Percentiles rank a stretch among this genome's conserved stretches.
Evolutionary conservation across 2,329 filamentous ascomycete species (phyloP).

Genomic region (Westerdykella sp.): DNA sequence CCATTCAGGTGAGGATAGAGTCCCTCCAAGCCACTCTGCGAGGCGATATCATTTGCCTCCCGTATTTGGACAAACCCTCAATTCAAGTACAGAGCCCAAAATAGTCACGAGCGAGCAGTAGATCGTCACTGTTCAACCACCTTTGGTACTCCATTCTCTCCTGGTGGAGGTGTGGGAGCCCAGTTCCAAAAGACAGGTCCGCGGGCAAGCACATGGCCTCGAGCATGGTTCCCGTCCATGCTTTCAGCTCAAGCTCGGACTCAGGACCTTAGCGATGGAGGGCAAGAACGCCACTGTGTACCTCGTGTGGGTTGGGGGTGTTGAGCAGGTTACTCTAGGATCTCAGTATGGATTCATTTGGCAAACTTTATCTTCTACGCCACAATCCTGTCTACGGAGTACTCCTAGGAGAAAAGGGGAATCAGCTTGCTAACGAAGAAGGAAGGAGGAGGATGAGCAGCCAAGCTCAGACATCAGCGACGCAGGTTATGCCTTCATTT

Average conservation of each 20-base stretch:
- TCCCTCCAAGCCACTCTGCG: no score
- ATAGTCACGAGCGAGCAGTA: background rate
- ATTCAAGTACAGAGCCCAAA: background rate
- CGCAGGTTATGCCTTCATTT: no score
- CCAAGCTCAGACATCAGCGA: no score
- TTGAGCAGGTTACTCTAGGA: no score
- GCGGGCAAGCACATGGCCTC: constrained; percentile 3
- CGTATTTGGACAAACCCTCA: background rate
- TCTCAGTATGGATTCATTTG: no score
- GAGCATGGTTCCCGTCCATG: background rate
- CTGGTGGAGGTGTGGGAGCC: background rate
- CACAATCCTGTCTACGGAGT: no score
- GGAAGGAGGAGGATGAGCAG: no score
- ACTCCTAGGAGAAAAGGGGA: no score
- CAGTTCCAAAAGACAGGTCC: background rate
- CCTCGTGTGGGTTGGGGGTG: background rate
- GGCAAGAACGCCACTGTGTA: background rate
- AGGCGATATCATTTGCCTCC: no score
- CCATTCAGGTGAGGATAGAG: no score
- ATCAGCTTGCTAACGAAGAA: no score
- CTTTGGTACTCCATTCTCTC: background rate
- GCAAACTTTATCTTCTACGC: no score
- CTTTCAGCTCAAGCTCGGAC: background rate
- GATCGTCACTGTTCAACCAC: background rate
- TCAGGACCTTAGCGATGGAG: background rate